phyloP scores from a whole-genome alignment of 257 asterid genomes.

The Anisodus tanguticus region DNA sequence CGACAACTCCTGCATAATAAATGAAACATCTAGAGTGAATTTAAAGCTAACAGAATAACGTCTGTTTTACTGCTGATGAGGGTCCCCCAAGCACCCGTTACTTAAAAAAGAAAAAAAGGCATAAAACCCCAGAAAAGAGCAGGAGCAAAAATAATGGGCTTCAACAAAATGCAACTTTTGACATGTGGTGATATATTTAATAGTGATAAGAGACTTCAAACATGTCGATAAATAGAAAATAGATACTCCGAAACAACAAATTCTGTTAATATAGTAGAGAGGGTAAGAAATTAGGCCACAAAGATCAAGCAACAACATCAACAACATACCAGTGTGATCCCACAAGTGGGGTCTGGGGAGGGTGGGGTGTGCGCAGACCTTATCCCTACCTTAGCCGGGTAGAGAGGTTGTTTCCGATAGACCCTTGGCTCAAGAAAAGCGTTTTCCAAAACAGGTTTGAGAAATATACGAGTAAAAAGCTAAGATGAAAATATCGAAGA shows the following conservation, averaged over 20 bases:
- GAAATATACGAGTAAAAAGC: no score
- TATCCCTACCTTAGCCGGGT: no score
- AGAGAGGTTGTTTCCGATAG: no score
- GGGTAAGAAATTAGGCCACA: not conserved
- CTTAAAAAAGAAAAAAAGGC: not conserved
- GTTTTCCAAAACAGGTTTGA: no score
- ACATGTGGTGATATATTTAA: slow-evolving; percentile 22
- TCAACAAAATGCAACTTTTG: not conserved
- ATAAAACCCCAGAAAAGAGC: not conserved
- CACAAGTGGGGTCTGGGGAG: no score
- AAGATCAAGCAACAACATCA: not conserved
- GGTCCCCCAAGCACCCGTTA: not conserved
- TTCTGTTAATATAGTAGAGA: not conserved
- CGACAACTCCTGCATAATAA: slow-evolving; percentile 66
- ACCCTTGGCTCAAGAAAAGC: no score
- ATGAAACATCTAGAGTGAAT: slow-evolving; percentile 16
- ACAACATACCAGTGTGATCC: no score
- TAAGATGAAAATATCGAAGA: no score
- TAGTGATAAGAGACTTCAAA: not conserved
- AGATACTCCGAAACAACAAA: not conserved
- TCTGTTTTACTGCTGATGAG: not conserved
- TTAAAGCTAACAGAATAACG: slow-evolving; percentile 1
- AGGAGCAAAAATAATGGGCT: not conserved
- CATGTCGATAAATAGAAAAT: not conserved
- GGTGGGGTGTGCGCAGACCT: no score